A percentile compares a stretch with the other conserved stretches of the same genome.
These are phyloP conservation scores for Panus rudis DNA, from an alignment of 768 basidiomycete genomes.

Conservation along the genomic window DNA sequence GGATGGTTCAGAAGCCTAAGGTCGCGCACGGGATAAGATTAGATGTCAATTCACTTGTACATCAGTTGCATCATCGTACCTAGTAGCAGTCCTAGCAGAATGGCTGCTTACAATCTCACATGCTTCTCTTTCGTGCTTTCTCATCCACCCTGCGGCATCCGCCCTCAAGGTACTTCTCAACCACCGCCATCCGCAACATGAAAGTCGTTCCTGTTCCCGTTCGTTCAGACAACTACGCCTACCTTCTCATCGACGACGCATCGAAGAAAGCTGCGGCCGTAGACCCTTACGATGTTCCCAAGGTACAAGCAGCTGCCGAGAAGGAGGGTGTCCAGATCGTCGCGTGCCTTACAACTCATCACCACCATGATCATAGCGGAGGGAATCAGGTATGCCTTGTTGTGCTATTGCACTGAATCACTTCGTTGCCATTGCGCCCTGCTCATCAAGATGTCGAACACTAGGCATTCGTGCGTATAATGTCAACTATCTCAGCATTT, in stretches of 20 bases:
- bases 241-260: slow-evolving; percentile 66
- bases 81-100: not conserved
- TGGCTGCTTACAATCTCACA: not conserved
- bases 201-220: slow-evolving; percentile 74
- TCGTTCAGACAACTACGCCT: slow-evolving; percentile 79
- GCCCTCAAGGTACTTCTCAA: slow-evolving; percentile 18
- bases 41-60: slow-evolving; percentile 1
- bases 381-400: slow-evolving; percentile 59
- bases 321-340: slow-evolving; percentile 63
- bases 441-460: not conserved
- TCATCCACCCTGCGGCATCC: slow-evolving; percentile 2
- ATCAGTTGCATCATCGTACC: not conserved
- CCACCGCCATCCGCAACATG: slow-evolving; percentile 38
- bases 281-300: slow-evolving; percentile 73
- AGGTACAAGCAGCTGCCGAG: slow-evolving; percentile 57
- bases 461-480: slow-evolving; percentile 42
- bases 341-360: slow-evolving; percentile 77
- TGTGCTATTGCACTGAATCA: not conserved
- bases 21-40: slow-evolving; percentile 1
- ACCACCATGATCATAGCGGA: slow-evolving; percentile 85
- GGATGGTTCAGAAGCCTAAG: not conserved
- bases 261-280: slow-evolving; percentile 68
- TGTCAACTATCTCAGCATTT: not conserved
- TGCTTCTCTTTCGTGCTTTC: slow-evolving; percentile 3
- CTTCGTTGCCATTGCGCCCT: slow-evolving; percentile 1